phyloP scores from a whole-genome alignment of 441 rosid genomes.

The Erysimum cheiri region DNA sequence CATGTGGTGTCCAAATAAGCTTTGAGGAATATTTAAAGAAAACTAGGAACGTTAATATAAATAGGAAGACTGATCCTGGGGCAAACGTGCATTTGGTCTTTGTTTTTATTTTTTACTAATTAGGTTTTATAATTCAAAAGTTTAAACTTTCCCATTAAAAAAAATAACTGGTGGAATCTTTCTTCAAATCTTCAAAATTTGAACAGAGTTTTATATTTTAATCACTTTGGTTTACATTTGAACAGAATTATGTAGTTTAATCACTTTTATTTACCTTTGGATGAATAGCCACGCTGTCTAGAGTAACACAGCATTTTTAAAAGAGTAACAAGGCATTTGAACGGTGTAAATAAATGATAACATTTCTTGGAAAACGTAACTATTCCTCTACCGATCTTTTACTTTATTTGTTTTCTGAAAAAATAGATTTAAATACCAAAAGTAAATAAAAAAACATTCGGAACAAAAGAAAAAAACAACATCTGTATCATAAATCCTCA shows the following conservation, averaged over 20 bases:
- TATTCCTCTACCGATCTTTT: conserved; percentile 5
- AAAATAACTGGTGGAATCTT: conserved; percentile 32
- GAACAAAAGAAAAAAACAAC: neutral
- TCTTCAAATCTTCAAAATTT: conserved; percentile 38
- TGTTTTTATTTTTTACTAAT: conserved; percentile 28
- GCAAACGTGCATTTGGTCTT: conserved; percentile 36
- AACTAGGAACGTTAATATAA: conserved; percentile 21
- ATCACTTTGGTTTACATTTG: neutral
- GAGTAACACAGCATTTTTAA: conserved; percentile 7
- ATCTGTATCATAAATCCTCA: conserved; percentile 21
- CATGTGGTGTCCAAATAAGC: conserved; percentile 37
- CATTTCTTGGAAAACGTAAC: conserved; percentile 34
- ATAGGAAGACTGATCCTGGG: conserved; percentile 22
- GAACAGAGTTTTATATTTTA: conserved; percentile 15
- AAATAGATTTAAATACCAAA: neutral
- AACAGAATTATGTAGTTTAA: neutral
- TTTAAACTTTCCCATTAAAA: conserved; percentile 26
- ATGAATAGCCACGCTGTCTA: conserved; percentile 35
- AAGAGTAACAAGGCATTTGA: conserved; percentile 24
- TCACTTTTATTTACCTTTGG: conserved; percentile 29
- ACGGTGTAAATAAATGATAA: conserved; percentile 26
- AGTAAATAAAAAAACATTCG: conserved; percentile 15
- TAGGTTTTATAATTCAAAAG: conserved; percentile 14
- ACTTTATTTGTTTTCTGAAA: neutral
- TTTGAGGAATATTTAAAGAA: conserved; percentile 10